Conservation (phyloP, 441 rosid genomes). For the Brassica hybrid region DNA sequence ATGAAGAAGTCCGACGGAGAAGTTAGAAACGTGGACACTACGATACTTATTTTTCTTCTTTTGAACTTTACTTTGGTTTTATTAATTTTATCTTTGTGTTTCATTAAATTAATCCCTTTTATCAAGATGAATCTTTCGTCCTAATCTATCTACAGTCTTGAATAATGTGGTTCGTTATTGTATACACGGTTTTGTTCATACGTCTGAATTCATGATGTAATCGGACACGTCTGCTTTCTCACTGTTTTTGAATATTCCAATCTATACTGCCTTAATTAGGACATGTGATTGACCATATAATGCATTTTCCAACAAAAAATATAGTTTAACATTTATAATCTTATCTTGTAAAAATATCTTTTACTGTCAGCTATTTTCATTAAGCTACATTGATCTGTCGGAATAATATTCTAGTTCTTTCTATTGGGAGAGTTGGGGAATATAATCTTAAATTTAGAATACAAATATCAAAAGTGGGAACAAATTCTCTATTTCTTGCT, state of each 20-base stretch:
- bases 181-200: background rate
- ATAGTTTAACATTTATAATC: no score
- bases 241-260: background rate
- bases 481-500: background rate
- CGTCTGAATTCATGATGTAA: background rate
- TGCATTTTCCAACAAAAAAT: no score
- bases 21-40: constrained; percentile 40
- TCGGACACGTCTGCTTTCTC: background rate
- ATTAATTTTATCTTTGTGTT: constrained; percentile 4
- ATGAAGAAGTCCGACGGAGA: constrained; percentile 33
- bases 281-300: background rate
- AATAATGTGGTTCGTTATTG: constrained; percentile 26
- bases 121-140: constrained; percentile 11
- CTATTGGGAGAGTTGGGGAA: background rate
- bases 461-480: background rate
- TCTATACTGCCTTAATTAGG: background rate
- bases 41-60: constrained; percentile 5
- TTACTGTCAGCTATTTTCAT: background rate
- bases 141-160: background rate
- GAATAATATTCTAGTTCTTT: background rate
- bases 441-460: background rate
- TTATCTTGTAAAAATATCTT: no score
- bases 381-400: background rate
- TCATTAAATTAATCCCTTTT: background rate
- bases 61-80: constrained; percentile 4